Percentiles rank a stretch among this genome's conserved stretches.
These are phyloP conservation scores for Talaromyces sp. DNA, from an alignment of 2,329 filamentous ascomycete genomes.

Conservation along the genomic window DNA sequence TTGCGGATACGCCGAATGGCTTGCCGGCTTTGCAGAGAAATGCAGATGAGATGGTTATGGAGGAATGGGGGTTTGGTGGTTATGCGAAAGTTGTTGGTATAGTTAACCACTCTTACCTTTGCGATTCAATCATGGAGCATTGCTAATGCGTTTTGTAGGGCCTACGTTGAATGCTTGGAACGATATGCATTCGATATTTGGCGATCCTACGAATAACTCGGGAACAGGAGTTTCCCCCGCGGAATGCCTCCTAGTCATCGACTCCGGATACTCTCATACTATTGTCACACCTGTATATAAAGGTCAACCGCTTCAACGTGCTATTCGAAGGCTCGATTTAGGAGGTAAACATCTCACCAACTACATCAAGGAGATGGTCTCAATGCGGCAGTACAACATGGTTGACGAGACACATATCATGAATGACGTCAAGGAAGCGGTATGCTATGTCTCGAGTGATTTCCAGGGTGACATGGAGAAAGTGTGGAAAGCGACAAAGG, in stretches of 20 bases:
- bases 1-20: conserved; percentile 81
- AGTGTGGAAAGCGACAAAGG: conserved; percentile 71
- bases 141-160: conserved; percentile 45
- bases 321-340: conserved; percentile 77
- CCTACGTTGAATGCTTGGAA: conserved; percentile 77
- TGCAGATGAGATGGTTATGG: conserved; percentile 94
- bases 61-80: conserved; percentile 88
- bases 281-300: conserved; percentile 81
- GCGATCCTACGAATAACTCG: conserved; percentile 49
- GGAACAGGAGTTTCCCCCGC: conserved; percentile 49
- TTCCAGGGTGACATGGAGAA: conserved; percentile 74
- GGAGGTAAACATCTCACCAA: conserved; percentile 93
- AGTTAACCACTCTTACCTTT: conserved; percentile 26
- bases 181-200: conserved; percentile 65
- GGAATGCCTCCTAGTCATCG: conserved; percentile 81
- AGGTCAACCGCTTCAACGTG: conserved; percentile 73
- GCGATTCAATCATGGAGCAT: background rate
- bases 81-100: conserved; percentile 73
- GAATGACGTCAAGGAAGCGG: conserved; percentile 90
- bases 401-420: conserved; percentile 89
- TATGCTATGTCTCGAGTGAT: conserved; percentile 74
- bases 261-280: conserved; percentile 89
- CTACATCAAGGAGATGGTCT: conserved; percentile 82
- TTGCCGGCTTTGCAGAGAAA: conserved; percentile 77
- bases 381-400: conserved; percentile 90